phyloP scores from a whole-genome alignment of 306 rosid genomes.

The Cicer pinnatifidum region DNA sequence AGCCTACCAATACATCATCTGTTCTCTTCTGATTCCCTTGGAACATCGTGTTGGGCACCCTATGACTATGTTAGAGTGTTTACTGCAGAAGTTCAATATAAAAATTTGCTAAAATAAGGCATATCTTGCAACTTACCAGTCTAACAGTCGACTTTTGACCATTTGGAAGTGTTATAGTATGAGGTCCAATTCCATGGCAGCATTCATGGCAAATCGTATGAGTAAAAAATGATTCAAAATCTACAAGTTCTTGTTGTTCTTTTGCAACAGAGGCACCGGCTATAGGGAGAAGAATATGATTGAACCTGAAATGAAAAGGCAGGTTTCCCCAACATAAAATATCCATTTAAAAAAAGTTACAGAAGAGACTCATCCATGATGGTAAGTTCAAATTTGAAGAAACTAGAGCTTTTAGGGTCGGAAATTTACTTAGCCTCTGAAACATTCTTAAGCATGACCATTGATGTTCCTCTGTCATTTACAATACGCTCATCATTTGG shows the following conservation, averaged over 20 bases:
- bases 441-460: slow-evolving; percentile 98
- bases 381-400: slow-evolving; percentile 34
- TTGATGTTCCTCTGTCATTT: slow-evolving; percentile 85
- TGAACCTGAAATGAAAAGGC: slow-evolving; percentile 66
- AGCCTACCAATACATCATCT: not conserved
- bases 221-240: slow-evolving; percentile 94
- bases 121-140: slow-evolving; percentile 67
- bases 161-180: slow-evolving; percentile 84
- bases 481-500: slow-evolving; percentile 95
- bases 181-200: slow-evolving; percentile 99
- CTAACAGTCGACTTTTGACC: slow-evolving; percentile 88
- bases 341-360: slow-evolving; percentile 5
- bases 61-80: slow-evolving; percentile 1
- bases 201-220: slow-evolving; percentile 97
- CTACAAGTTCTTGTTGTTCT: slow-evolving; percentile 79
- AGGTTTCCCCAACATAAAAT: slow-evolving; percentile 29
- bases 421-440: slow-evolving; percentile 87
- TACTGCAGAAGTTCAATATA: not conserved
- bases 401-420: slow-evolving; percentile 36
- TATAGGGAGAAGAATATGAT: slow-evolving; percentile 86
- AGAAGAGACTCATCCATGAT: slow-evolving; percentile 36
- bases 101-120: slow-evolving; percentile 30
- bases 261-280: slow-evolving; percentile 67
- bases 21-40: not conserved
- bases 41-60: not conserved